A percentile compares a stretch with the other conserved stretches of the same genome.
These are phyloP conservation scores for Volvox africanus DNA, from an alignment of 139 green algal species.

Conservation along the genomic window DNA sequence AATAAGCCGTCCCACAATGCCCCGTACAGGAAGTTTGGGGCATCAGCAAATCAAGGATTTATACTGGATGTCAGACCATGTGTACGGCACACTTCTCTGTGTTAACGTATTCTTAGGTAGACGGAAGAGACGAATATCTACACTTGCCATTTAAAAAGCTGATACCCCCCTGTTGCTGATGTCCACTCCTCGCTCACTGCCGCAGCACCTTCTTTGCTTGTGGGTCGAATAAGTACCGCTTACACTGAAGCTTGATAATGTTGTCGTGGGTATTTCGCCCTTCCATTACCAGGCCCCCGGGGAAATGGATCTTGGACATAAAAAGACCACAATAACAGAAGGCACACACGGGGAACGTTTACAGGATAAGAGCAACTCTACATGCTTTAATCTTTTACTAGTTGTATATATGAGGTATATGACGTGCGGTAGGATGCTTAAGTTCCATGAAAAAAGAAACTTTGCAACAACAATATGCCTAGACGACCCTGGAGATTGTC, in stretches of 20 bases:
- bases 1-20: no score
- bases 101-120: no score
- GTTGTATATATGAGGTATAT: background rate
- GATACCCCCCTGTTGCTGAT: no score
- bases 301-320: conserved; percentile 54
- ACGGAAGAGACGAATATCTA: no score
- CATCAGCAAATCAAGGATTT: no score
- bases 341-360: background rate
- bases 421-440: background rate
- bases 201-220: conserved; percentile 64
- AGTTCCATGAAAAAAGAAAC: no score
- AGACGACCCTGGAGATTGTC: no score
- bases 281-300: conserved; percentile 33
- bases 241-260: conserved; percentile 73
- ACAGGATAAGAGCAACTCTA: background rate
- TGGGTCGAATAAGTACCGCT: conserved; percentile 76
- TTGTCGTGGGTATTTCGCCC: conserved; percentile 46
- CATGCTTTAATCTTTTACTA: background rate
- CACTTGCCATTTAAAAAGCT: no score
- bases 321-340: background rate
- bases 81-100: no score
- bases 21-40: no score
- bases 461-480: no score
- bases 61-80: no score
- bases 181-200: conserved; percentile 44